Base-by-base conservation (phyloP, 768 basidiomycete genomes). In the Boletellus ananiceps region DNA sequence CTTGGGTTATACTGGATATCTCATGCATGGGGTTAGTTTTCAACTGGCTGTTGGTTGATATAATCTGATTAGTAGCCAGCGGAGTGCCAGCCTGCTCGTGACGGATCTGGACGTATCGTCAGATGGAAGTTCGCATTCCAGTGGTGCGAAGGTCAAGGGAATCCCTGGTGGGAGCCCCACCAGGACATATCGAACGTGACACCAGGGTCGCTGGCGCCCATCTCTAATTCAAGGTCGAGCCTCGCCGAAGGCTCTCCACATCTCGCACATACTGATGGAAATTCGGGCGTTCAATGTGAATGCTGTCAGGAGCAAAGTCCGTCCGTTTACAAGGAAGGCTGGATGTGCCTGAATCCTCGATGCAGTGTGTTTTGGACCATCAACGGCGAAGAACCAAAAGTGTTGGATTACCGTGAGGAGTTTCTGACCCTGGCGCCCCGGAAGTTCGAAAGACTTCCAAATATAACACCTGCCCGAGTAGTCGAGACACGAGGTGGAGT, bases 121-220 rank as follows among this genome's bases (percentile, higher is more conserved):
- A 74, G 88, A 7, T 88, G 81, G 62, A 92, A 91, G 62, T 90
- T 92, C 57, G 82, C 84, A 5, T 92, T 92, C 55, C 84, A 85
- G 56, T 92, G 88, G 88, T 88, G 86, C 54, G 78, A 83, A 51
- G 77, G 73, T 37, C 89, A 91, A 70, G 86, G 68, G 5, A 57
- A 64, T 34, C 78, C 78, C 1, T 80, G 79, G 79, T 81, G 79
- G 78, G 40, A 44, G 66, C 55, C 54, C 9, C 58, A 25, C 27
- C 45, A 25, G 14, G 42, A 42, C 12, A 33, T 19, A 36, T 18
- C n/a, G 27, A 37, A 34, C 21, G 8, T n/a, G 13, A n/a, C 36
- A 13, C 27, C 40, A 8, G 15, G 40, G 12, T 23, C 41, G 14
- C 37, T 29, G 8, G 44, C 9, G n/a, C 9, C 40, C 25, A 18